Conservation (phyloP, 1,284 basidiomycete genomes). For the Cystobasidiaceae sp. region DNA sequence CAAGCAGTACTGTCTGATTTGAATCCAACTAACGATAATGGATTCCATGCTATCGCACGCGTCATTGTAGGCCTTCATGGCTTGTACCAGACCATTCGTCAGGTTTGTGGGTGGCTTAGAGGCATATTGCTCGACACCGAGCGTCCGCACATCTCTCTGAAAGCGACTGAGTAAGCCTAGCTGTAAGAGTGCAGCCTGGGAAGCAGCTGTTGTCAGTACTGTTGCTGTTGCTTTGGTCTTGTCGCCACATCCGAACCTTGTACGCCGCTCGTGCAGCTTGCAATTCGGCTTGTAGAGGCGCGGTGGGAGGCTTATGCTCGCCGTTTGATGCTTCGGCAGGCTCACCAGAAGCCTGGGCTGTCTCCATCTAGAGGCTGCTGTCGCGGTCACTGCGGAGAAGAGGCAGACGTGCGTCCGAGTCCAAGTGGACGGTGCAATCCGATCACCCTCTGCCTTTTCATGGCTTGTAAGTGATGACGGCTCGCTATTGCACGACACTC, state of each 20-base stretch:
- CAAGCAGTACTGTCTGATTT: not conserved
- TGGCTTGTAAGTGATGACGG: too few species aligned
- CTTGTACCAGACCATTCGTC: constrained; percentile 9
- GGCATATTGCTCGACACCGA: constrained; percentile 22
- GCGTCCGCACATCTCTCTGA: constrained; percentile 25
- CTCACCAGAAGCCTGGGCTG: too few species aligned
- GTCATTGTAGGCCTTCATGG: constrained; percentile 22
- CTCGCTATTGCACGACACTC: too few species aligned
- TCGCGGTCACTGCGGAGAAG: too few species aligned
- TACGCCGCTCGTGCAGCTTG: constrained; percentile 7
- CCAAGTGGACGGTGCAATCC: too few species aligned
- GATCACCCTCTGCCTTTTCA: too few species aligned
- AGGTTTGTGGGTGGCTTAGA: constrained; percentile 14
- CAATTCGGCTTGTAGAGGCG: constrained; percentile 8
- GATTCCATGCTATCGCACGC: constrained; percentile 25
- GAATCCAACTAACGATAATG: not conserved
- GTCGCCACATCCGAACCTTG: not conserved
- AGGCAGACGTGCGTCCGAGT: too few species aligned
- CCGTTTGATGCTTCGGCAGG: too few species aligned
- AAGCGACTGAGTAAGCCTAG: constrained; percentile 27
- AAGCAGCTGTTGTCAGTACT: not conserved
- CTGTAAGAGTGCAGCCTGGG: constrained; percentile 16
- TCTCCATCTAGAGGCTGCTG: too few species aligned
- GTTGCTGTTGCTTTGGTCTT: not conserved
- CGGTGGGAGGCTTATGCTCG: not conserved